Evolutionary conservation across 768 basidiomycete species (phyloP), one percentile per base, ranked within the genome.

Genomic region (Boletus subparvulus): DNA sequence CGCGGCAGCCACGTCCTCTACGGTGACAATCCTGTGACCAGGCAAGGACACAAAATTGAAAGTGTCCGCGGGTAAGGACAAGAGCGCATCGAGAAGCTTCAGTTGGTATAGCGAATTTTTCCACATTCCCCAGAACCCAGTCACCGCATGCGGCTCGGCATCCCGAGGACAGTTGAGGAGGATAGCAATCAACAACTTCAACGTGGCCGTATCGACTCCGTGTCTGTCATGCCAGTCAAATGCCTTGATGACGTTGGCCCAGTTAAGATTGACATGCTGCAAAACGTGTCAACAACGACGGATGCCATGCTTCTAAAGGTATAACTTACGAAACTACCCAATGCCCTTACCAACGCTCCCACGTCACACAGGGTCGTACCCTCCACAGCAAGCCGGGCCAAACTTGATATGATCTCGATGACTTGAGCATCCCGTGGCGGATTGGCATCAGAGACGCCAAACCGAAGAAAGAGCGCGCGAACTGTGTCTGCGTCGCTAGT

Each of bases 11-110:
- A 94, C 90, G 59, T 96, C 94, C 47, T 95, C 93, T 21, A 92
- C 86, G 0, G 91, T 91, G 36, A 96, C 91, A 59, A 94, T 87
- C 60, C 88, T 78, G 36, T 81, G 83, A 4, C 90, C 89, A 37
- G 94, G 91, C 28, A 98, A 79, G 33, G 87, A 84, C 50, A 96
- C 90, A 68, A 98, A 92, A 68, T 90, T 94, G 78, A 97, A 94
- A 0, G 91, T 92, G 70, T 97, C 96, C 1, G 85, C 85, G 3
- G 94, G 88, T 26, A 98, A 78, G 26, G 89, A 92, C 11, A 96
- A 85, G 37, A 99, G 80, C 3, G 91, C 91, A 63, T 94, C 92
- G 33, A 98, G 80, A 19, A 99, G 80, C 41, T 87, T 86, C 30
- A 98, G 80, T 69, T 96, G 94, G 63, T 90, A 90, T 26, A 90